Evolutionary conservation across 1,139 yeast species (phyloP).

Genomic region (Casaregolazyma suthepensis): DNA sequence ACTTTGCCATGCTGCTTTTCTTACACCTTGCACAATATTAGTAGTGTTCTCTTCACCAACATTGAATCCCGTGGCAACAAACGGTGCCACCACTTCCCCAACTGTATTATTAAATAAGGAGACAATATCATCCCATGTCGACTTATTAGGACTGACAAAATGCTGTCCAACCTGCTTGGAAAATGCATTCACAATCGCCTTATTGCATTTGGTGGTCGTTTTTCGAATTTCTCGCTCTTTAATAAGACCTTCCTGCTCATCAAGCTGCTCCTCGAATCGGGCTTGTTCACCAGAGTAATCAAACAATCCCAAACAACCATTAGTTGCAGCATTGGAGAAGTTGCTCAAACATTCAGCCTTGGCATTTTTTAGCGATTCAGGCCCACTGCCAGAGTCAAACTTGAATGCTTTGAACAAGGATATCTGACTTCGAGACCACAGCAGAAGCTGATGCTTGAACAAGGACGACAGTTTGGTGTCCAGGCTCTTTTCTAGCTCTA

Average conservation of each 20-base stretch:
- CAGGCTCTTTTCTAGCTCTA: constrained; percentile 35
- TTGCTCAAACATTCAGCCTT: constrained; percentile 14
- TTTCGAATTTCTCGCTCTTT: constrained; percentile 31
- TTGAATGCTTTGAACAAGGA: constrained; percentile 22
- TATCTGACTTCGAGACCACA: constrained; percentile 32
- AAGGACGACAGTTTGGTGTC: constrained; percentile 32
- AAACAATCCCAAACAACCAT: constrained; percentile 24
- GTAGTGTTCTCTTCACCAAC: constrained; percentile 49
- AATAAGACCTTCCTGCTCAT: constrained; percentile 24
- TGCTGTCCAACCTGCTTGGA: constrained; percentile 27
- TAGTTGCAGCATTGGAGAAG: constrained; percentile 21
- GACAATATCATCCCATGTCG: constrained; percentile 59
- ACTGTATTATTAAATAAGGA: constrained; percentile 42
- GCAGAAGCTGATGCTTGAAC: constrained; percentile 39
- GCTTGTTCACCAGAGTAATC: constrained; percentile 20
- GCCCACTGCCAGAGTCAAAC: constrained; percentile 6
- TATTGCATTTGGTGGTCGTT: constrained; percentile 29
- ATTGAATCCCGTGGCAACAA: constrained; percentile 49
- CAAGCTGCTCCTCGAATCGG: constrained; percentile 25
- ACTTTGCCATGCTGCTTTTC: constrained; percentile 56
- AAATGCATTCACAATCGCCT: constrained; percentile 24
- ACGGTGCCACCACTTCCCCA: constrained; percentile 31
- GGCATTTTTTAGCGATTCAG: constrained; percentile 18
- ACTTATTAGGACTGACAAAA: constrained; percentile 39
- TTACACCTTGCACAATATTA: constrained; percentile 40